Percentiles rank a stretch among this genome's conserved stretches.
phyloP scores from a whole-genome alignment of 352 stramenopile genomes.

The Globisporangium nagaii region DNA sequence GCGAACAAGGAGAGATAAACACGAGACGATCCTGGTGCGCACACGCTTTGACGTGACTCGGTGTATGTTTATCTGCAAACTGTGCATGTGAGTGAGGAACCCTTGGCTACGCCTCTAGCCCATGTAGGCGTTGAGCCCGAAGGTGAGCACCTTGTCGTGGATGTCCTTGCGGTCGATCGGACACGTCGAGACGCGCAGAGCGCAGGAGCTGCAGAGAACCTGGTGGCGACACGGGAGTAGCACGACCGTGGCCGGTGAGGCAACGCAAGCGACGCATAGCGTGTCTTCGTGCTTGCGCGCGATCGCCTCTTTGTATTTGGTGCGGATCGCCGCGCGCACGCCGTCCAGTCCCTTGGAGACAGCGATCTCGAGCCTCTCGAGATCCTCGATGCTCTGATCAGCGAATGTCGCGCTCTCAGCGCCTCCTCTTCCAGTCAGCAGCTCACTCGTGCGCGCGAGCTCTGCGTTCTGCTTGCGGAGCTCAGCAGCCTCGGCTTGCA shows the following conservation, averaged over 20 bases:
- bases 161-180: slow-evolving; percentile 58
- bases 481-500: slow-evolving; percentile 18
- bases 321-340: slow-evolving; percentile 22
- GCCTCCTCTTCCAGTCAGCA: slow-evolving; percentile 17
- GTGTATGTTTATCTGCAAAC: not conserved
- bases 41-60: not conserved
- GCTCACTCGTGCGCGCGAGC: slow-evolving; percentile 13
- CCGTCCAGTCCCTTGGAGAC: slow-evolving; percentile 20
- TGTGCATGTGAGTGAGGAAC: slow-evolving; percentile 1
- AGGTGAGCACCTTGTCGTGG: slow-evolving; percentile 60
- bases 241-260: slow-evolving; percentile 34
- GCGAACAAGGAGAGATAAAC: not conserved
- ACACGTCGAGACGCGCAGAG: slow-evolving; percentile 42
- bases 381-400: slow-evolving; percentile 23
- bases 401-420: slow-evolving; percentile 17
- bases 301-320: slow-evolving; percentile 23
- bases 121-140: slow-evolving; percentile 42
- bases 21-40: slow-evolving; percentile 1
- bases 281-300: slow-evolving; percentile 16
- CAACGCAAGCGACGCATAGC: slow-evolving; percentile 57
- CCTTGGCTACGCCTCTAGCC: not conserved
- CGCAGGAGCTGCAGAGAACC: slow-evolving; percentile 51
- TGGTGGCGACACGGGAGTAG: slow-evolving; percentile 56
- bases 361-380: slow-evolving; percentile 37
- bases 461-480: slow-evolving; percentile 20